Evolutionary conservation across 2,329 filamentous ascomycete genomes (phyloP).

Genomic region (Botrytis pseudocinerea): DNA sequence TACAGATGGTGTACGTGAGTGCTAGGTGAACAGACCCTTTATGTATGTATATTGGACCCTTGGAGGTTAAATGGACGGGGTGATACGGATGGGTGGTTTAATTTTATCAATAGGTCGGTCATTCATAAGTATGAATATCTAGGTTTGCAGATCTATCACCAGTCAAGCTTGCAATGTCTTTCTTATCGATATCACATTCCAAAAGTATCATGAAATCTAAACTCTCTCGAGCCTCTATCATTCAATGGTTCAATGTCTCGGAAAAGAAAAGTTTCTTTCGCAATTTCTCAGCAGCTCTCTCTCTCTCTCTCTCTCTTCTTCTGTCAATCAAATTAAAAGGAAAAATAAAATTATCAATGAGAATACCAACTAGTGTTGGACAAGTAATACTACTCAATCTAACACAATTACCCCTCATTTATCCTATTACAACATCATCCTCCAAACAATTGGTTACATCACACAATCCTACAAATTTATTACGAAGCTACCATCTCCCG

Average conservation of each 20-base stretch:
- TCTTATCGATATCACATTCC: not conserved
- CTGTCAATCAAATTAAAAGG: not conserved
- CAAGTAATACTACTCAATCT: not conserved
- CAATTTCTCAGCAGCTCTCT: not conserved
- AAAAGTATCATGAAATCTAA: not conserved
- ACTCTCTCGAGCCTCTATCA: not conserved
- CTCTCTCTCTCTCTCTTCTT: not conserved
- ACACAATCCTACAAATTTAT: not conserved
- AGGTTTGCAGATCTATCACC: not conserved
- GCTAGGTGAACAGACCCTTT: not conserved
- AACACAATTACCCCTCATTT: not conserved
- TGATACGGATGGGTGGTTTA: not conserved
- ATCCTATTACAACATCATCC: not conserved
- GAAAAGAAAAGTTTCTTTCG: conserved; percentile 4
- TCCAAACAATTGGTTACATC: not conserved
- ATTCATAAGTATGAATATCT: conserved; percentile 10
- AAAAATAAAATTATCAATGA: not conserved
- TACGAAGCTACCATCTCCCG: not conserved
- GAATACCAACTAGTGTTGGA: not conserved
- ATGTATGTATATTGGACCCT: conserved; percentile 1
- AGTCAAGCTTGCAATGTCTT: not conserved
- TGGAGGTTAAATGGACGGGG: not conserved
- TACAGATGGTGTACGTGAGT: not conserved
- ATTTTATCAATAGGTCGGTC: not conserved
- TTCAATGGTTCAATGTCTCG: not conserved